These are phyloP conservation scores for Meredithiella fracta DNA, from an alignment of 2,329 filamentous ascomycete genomes.

Conservation along the genomic window DNA sequence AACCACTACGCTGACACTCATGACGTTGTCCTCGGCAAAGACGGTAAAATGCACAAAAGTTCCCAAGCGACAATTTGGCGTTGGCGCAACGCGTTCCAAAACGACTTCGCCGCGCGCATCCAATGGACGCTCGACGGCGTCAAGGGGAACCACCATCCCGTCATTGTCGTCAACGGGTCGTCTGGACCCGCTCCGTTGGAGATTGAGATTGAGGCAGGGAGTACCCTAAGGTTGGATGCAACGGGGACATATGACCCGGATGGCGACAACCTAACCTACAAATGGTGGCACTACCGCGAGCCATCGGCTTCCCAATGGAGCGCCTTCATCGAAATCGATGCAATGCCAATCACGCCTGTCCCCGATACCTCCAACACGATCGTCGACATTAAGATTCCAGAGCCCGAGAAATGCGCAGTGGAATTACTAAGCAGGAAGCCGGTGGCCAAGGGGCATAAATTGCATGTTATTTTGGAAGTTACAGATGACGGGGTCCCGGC, in stretches of 20 bases:
- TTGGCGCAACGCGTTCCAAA: conserved; percentile 26
- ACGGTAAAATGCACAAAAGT: conserved; percentile 16
- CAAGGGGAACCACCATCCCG: conserved; percentile 30
- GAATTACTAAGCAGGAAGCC: conserved; percentile 23
- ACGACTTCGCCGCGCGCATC: conserved; percentile 28
- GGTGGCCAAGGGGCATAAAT: conserved; percentile 25
- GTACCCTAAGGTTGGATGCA: conserved; percentile 28
- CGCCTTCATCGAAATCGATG: conserved; percentile 24
- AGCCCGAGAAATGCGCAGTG: conserved; percentile 25
- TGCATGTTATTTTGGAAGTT: conserved; percentile 35
- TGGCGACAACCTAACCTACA: conserved; percentile 26
- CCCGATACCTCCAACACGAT: conserved; percentile 14
- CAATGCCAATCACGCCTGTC: conserved; percentile 21
- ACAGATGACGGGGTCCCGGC: conserved; percentile 26
- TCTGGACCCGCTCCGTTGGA: conserved; percentile 23
- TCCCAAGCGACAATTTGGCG: conserved; percentile 25
- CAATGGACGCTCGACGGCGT: conserved; percentile 23
- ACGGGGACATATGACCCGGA: conserved; percentile 31
- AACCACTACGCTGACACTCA: conserved; percentile 20
- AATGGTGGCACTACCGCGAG: conserved; percentile 33
- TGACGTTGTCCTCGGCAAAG: conserved; percentile 19
- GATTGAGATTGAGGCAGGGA: conserved; percentile 26
- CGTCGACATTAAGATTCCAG: conserved; percentile 25
- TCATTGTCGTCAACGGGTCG: conserved; percentile 27
- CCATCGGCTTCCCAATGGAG: conserved; percentile 25